phyloP scores from a whole-genome alignment of 1,284 basidiomycete genomes.

The Austroboletus rostrupii region DNA sequence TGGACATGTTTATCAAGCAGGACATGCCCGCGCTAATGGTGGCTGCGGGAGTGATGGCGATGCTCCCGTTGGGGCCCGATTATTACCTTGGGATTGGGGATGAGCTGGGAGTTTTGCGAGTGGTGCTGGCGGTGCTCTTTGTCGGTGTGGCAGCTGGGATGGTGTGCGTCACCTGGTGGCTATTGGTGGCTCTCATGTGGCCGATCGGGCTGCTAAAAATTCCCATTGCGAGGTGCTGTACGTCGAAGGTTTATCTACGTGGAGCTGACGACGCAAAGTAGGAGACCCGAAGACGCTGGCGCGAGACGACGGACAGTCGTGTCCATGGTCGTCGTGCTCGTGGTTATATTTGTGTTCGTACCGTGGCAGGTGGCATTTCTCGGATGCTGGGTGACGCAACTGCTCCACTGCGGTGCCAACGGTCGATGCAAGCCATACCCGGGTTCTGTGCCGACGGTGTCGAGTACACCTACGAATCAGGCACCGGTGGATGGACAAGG shows the following conservation, averaged over 20 bases:
- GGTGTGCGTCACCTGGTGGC: constrained; percentile 56
- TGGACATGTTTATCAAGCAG: constrained; percentile 40
- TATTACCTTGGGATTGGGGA: constrained; percentile 60
- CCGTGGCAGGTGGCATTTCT: constrained; percentile 92
- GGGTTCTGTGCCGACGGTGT: constrained; percentile 25
- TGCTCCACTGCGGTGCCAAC: constrained; percentile 52
- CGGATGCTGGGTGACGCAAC: constrained; percentile 74
- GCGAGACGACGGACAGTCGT: constrained; percentile 46
- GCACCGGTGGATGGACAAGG: background rate
- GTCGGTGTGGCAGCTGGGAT: constrained; percentile 57
- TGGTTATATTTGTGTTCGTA: constrained; percentile 67
- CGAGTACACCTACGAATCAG: constrained; percentile 13
- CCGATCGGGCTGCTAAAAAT: constrained; percentile 35
- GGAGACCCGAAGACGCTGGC: constrained; percentile 35
- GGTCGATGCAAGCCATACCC: constrained; percentile 16
- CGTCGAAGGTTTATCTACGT: background rate
- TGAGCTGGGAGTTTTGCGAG: constrained; percentile 38
- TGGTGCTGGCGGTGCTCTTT: constrained; percentile 51
- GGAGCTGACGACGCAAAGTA: constrained; percentile 10
- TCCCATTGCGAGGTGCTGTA: constrained; percentile 40
- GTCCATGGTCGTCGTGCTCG: constrained; percentile 60
- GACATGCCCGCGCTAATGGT: constrained; percentile 42
- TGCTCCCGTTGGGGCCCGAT: constrained; percentile 53
- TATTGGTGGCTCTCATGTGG: constrained; percentile 44
- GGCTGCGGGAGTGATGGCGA: constrained; percentile 42